Conservation (phyloP, 139 green algal species). For the Chlorella sp. region DNA sequence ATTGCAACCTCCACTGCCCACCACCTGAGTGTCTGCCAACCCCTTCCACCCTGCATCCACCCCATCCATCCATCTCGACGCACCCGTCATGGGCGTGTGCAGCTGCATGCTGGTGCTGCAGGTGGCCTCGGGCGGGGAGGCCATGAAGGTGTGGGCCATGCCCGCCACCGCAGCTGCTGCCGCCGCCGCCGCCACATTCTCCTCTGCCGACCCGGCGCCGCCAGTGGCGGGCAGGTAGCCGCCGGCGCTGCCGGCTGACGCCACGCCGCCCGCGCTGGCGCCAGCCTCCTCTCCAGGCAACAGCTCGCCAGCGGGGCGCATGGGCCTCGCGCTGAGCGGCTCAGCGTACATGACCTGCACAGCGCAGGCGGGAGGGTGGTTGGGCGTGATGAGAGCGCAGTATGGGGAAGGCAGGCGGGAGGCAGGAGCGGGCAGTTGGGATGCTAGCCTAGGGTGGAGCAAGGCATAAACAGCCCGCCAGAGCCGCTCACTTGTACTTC, state of each 20-base stretch:
- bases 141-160: slow-evolving; percentile 25
- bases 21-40: not conserved
- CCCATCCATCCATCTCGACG: not conserved
- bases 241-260: not conserved
- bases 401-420: not conserved
- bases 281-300: slow-evolving; percentile 1
- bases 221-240: not conserved
- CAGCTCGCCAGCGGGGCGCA: slow-evolving; percentile 10
- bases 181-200: slow-evolving; percentile 9
- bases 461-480: too few relatives aligned
- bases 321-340: slow-evolving; percentile 34
- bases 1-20: not conserved
- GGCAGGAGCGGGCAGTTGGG: too few relatives aligned
- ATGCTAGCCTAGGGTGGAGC: too few relatives aligned
- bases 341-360: slow-evolving; percentile 68
- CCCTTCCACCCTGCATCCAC: not conserved
- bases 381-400: not conserved
- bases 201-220: not conserved
- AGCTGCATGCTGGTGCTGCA: slow-evolving; percentile 38
- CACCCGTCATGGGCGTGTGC: slow-evolving; percentile 34
- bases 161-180: slow-evolving; percentile 8
- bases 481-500: slow-evolving; percentile 71
- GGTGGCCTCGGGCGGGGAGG: slow-evolving; percentile 7
- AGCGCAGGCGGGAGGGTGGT: not conserved
- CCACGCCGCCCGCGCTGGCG: not conserved